Percentiles rank a stretch among this genome's conserved stretches.
Conservation (phyloP, 1,139 yeast genomes). For the Groenewaldozyma auringiensis region DNA sequence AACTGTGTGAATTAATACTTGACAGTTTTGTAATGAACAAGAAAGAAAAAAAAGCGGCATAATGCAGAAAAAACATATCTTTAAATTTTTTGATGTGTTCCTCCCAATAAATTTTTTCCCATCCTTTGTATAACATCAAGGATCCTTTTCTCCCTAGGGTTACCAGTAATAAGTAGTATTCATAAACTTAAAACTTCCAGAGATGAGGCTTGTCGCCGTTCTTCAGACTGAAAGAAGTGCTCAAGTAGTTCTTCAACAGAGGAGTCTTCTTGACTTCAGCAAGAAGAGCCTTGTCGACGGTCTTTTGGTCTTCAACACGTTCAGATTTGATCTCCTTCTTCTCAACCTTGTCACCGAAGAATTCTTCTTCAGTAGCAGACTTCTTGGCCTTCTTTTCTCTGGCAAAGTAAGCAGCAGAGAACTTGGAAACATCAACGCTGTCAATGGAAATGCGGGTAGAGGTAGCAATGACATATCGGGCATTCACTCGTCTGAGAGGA, state of each 20-base stretch:
- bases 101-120: not conserved
- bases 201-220: conserved; percentile 99
- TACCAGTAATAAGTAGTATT: not conserved
- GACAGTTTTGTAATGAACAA: no score
- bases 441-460: conserved; percentile 82
- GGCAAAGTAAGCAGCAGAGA: conserved; percentile 94
- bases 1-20: no score
- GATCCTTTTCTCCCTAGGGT: not conserved
- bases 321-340: conserved; percentile 88
- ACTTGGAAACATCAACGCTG: conserved; percentile 82
- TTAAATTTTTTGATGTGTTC: not conserved
- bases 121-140: not conserved
- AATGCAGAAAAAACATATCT: not conserved
- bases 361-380: conserved; percentile 86
- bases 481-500: conserved; percentile 98
- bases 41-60: not conserved
- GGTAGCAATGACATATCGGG: conserved; percentile 98
- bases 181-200: conserved; percentile 72
- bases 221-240: conserved; percentile 95
- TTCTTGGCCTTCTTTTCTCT: conserved; percentile 73
- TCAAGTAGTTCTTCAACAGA: conserved; percentile 94
- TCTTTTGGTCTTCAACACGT: conserved; percentile 97
- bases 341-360: conserved; percentile 79
- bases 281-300: conserved; percentile 89
- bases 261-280: conserved; percentile 97